phyloP scores from a whole-genome alignment of 306 rosid species.

The Lablab purpureus region DNA sequence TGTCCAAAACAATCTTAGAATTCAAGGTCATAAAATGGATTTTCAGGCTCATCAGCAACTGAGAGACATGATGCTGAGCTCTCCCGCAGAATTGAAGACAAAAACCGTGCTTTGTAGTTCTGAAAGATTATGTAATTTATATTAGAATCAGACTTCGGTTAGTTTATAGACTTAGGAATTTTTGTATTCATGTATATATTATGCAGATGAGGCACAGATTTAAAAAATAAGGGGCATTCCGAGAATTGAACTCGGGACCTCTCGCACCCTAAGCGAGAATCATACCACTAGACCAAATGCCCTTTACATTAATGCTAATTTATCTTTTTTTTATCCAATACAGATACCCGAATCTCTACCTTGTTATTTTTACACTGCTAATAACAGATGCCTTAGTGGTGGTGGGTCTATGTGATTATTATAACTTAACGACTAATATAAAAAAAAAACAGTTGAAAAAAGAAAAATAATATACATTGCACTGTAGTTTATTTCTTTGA shows the following conservation, averaged over 20 bases:
- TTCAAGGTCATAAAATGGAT: slow-evolving; percentile 51
- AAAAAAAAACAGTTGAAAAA: too few relatives aligned
- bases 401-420: too few relatives aligned
- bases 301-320: too few relatives aligned
- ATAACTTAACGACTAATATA: too few relatives aligned
- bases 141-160: background rate
- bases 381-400: too few relatives aligned
- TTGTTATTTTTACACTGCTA: too few relatives aligned
- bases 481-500: too few relatives aligned
- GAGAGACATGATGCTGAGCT: slow-evolving; percentile 35
- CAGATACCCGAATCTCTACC: too few relatives aligned
- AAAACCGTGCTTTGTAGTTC: slow-evolving; percentile 36
- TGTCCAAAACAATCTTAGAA: slow-evolving; percentile 64
- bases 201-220: background rate
- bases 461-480: too few relatives aligned
- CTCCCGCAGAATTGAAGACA: slow-evolving; percentile 42
- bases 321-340: too few relatives aligned
- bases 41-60: slow-evolving; percentile 19
- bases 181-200: too few relatives aligned
- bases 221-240: slow-evolving; percentile 40
- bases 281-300: slow-evolving; percentile 53
- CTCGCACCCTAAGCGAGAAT: slow-evolving; percentile 54
- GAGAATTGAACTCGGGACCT: slow-evolving; percentile 52
- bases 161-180: background rate
- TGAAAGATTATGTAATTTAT: slow-evolving; percentile 39